Evolutionary conservation across 345 rosid genomes (phyloP), one percentile per base, ranked within the genome.

Genomic region (Syzygium aromaticum): DNA sequence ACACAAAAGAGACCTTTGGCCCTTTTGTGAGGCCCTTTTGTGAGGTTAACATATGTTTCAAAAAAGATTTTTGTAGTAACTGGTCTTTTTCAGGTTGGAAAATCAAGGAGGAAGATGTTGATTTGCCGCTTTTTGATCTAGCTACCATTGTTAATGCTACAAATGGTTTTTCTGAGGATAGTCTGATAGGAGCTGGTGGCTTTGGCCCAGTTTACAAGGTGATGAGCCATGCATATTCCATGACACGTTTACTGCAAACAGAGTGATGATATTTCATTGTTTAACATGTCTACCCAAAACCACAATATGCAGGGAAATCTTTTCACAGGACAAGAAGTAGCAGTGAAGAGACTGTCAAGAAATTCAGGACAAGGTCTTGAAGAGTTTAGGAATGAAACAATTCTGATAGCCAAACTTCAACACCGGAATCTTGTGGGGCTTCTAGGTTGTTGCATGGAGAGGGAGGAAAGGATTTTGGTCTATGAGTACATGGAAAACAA

Each of bases 391-490:
- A 91, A 82, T 86, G 89, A 94, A 86, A 92, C 92, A 5, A 12
- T 89, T 84, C 89, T 91, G 38, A 92, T 91, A n/a, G 93, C 96
- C 27, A 92, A 91, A 80, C 94, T 94, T 49, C 93, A 94, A 56
- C 95, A 94, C 87, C 88, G 89, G 84, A 93, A 93, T 87, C 95
- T 93, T 84, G 93, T 92, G 28, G 90, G 78, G 85, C 92, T 94
- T 63, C 52, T 91, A 3, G 93, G 95, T 57, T 93, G 91, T 73
- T 93, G 95, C 91, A 86, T 92, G 0, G 94, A 94, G 21, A 86
- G 82, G 85, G 92, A 89, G 28, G 90, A 90, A 84, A 90, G 89
- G 77, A 88, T 91, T 61, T 57, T 91, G 86, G 86, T 91, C 25
- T 91, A 91, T 30, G 93, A 92, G 53, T 92, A 87, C 84, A 84